Evolutionary conservation across 345 rosid genomes (phyloP).

Genomic region (Populus nigra): DNA sequence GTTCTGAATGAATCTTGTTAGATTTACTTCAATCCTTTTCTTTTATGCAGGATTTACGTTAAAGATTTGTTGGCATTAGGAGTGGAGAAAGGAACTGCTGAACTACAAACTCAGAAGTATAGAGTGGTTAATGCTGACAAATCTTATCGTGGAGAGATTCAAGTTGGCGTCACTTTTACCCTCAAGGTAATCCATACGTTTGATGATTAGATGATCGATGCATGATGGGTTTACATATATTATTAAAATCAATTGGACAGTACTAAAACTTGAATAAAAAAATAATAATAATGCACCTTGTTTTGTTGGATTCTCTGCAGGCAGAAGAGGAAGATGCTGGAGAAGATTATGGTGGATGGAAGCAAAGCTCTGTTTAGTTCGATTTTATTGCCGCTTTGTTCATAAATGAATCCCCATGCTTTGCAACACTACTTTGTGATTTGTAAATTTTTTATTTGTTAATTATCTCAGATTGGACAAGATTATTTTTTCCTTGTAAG

Average conservation of each 20-base stretch:
- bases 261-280: no score
- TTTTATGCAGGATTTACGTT: conserved; percentile 50
- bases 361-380: conserved; percentile 38
- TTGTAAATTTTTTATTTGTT: no score
- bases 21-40: background rate
- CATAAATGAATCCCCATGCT: no score
- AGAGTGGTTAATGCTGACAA: conserved; percentile 45
- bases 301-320: conserved; percentile 27
- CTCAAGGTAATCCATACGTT: conserved; percentile 28
- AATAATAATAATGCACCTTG: background rate
- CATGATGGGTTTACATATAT: background rate
- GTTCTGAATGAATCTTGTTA: background rate
- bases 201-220: background rate
- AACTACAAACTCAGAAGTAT: conserved; percentile 57
- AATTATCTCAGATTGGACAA: no score
- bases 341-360: conserved; percentile 77
- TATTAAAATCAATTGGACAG: no score
- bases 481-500: background rate
- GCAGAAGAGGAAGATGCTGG: conserved; percentile 25
- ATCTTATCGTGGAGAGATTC: conserved; percentile 62
- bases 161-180: conserved; percentile 58
- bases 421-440: no score
- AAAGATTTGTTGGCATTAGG: conserved; percentile 72
- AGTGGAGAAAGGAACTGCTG: conserved; percentile 63
- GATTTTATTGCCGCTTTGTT: background rate